Evolutionary conservation across 2,329 filamentous ascomycete species (phyloP), one percentile per base, ranked within the genome.

Genomic region (Pleomassaria siparia): DNA sequence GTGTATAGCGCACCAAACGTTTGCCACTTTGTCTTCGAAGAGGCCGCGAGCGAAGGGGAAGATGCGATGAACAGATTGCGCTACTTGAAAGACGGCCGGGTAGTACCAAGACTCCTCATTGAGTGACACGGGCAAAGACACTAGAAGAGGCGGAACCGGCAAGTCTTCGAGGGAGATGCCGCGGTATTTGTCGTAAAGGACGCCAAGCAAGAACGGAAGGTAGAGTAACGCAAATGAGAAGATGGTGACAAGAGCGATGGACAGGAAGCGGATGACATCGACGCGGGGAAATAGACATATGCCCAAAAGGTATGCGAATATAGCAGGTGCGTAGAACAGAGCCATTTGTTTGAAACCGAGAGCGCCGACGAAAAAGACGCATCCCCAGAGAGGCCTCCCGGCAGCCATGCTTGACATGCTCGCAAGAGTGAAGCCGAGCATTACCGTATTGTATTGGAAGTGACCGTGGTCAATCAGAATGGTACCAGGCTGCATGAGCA

Each of bases 281-380:
- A 91, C 72, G 10, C 78, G 77, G 1, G 91, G 91, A 54, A 85
- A 86, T n/a, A 95, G 60, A 65, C 91, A 96, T 63, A 86, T 84
- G 8, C 92, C 94, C 1, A 97, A 77, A 2, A 99, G 83, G 64
- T 91, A 99, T 25, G 90, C 87, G 69, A 97, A 97, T 47, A 97
- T 86, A 16, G 87, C 86, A 12, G 95, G 91, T 2, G 95, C 91
- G 71, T 96, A 99, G 75, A 97, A 99, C 13, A 99, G 79, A 1
- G 92, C 92, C 95, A 99, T 99, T 72, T 99, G 94, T 77, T 99
- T 99, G 79, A 97, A 99, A 5, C 90, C 90, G n/a, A 99, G 77
- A 2, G 92, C 89, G 13, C 83, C 84, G 6, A 99, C 94, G 60
- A 99, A 99, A 75, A 96, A 96, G 49, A 96, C 82, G 53, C 89